Evolutionary conservation across 805 yeast species (phyloP), one percentile per base, ranked within the genome.

Genomic region (Ogataea kodamae): DNA sequence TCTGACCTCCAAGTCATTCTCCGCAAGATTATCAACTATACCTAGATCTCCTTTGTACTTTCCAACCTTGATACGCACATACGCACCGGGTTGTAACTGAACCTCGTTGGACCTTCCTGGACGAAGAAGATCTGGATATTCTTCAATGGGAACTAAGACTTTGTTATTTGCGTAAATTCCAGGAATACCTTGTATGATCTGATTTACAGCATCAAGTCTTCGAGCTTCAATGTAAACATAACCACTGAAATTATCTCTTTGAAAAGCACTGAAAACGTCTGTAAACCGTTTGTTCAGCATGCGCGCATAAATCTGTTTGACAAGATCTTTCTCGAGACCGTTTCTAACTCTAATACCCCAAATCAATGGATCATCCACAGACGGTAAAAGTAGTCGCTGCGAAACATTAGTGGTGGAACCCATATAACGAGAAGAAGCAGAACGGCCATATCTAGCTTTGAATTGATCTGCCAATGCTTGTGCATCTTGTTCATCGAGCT

Each of bases 271-370:
- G 57, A 73, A 73, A 35, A 92, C 87, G 45, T 88, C 72, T n/a
- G 94, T 84, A 33, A 74, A 77, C 40, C 76, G 76, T 50, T 83
- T 78, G 33, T 87, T 85, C 42, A 81, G 64, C 66, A 86, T 85
- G 64, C 89, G 87, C 49, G 89, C 88, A 62, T 82, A 71, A 31
- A 92, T 65, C 45, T 84, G 84, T 45, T 87, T 76, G 15, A 92
- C 95, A 44, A 89, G 67, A 33, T 87, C 96, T 59, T 86, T 90
- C 61, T 92, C 98, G 48, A 82, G 78, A 30, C 97, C 97, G 20
- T 85, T 87, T 52, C 94, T 76, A 65, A 95, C 87, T 61, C 96
- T 77, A 28, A 92, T 77, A 54, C 96, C 97, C 84, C 96, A 92
- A 50, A 92, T 86, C 35, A 87, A 79, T 6, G 98, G 97, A 56